Base-by-base conservation (phyloP, 2,329 filamentous ascomycete species). In the Penicillium sp. region DNA sequence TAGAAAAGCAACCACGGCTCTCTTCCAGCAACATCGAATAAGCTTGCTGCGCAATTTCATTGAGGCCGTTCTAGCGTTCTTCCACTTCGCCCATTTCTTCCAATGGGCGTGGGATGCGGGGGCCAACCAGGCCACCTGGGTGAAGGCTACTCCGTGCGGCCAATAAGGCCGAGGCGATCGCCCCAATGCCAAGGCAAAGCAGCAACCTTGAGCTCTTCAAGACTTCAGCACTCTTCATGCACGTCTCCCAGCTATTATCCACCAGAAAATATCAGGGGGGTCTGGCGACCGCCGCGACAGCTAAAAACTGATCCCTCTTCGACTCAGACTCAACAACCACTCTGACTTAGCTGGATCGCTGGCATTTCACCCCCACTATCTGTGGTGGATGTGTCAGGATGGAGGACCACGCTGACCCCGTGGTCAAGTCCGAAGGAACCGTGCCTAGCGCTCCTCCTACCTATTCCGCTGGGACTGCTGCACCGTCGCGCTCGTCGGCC, bases 401-500 rank as follows among this genome's bases (percentile, higher is more conserved):
- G 63, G 55, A 58, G 51, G 61, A 54, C 57, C 58, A 41, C 51
- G 50, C 31, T 8, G 62, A 62, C 48, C 58, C 39, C 45, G 41
- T 55, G 34, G 53, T 25, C 53, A 50, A 59, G 47, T 17, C 51
- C 38, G 59, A 64, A 43, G 56, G 48, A 39, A 41, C 54, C 38
- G 14, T 54, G 45, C 28, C n/a, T 10, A n/a, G 11, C 31, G 38
- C 28, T 49, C 14, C 59, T 50, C 31, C 42, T 12, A n/a, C 15
- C 20, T 5, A 38, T 47, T 8, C 62, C 38, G 25, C 6, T 14
- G 41, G 37, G 6, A n/a, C 41, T 35, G n/a, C 62, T 43, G 20
- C 51, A n/a, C 53, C 57, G 38, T 49, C 59, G 25, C 63, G 65
- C 42, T 58, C 62, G 2, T 62, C 63, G 12, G 66, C 66, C 5